phyloP scores from a whole-genome alignment of 495 filamentous ascomycete species.

The Neurospora sublineolata region DNA sequence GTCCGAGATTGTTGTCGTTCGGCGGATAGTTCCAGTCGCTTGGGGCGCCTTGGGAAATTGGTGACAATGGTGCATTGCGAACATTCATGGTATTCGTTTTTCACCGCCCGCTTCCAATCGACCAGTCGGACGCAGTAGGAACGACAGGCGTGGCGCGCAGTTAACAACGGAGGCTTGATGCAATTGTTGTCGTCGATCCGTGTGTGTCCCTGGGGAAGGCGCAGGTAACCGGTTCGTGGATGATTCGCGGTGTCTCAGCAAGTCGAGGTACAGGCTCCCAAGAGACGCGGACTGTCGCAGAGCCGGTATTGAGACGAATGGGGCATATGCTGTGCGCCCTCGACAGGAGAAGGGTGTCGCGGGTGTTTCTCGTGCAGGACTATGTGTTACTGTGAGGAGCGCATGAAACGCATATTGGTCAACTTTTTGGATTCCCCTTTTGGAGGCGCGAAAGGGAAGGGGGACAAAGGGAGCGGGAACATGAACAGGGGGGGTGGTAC shows the following conservation, averaged over 20 bases:
- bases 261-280: neutral
- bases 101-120: neutral
- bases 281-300: neutral
- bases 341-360: neutral
- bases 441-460: neutral
- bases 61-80: constrained; percentile 60
- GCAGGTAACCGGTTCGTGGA: neutral
- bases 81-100: constrained; percentile 35
- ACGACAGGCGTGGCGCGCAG: neutral
- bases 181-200: neutral
- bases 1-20: constrained; percentile 44
- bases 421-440: neutral
- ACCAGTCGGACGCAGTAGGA: neutral
- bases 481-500: neutral
- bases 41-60: constrained; percentile 59
- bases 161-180: neutral
- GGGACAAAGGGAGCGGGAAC: neutral
- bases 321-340: neutral
- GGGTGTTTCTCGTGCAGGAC: neutral
- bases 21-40: constrained; percentile 83
- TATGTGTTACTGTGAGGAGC: neutral
- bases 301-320: neutral
- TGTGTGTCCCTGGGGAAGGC: neutral
- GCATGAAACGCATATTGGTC: neutral
- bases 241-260: neutral